Evolutionary conservation across 495 filamentous ascomycete species (phyloP).

Genomic region (Aspergillus funiculosus): DNA sequence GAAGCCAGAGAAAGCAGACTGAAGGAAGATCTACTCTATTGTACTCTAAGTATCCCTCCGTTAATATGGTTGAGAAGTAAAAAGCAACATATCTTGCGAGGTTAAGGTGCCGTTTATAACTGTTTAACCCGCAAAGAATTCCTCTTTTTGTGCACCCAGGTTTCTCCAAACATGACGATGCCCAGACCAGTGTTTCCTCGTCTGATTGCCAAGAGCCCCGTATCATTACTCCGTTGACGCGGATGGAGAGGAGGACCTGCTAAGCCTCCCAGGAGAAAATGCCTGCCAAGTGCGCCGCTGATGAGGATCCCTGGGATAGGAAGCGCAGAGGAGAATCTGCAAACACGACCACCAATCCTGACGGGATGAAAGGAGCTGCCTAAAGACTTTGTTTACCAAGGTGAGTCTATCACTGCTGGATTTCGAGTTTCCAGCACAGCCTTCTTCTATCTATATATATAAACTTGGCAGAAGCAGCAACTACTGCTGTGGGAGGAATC

Average conservation of each 20-base stretch:
- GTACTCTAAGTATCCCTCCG: no score
- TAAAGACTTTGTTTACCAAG: background rate
- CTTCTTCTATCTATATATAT: slow-evolving; percentile 15
- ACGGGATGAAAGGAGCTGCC: slow-evolving; percentile 11
- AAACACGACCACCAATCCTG: slow-evolving; percentile 8
- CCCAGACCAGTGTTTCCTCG: background rate
- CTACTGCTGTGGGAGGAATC: background rate
- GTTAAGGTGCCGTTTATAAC: background rate
- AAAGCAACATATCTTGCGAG: no score
- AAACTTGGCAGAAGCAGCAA: background rate
- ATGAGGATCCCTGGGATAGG: background rate
- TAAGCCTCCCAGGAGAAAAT: slow-evolving; percentile 1
- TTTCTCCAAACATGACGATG: slow-evolving; percentile 1
- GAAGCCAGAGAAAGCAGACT: no score
- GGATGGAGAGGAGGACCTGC: background rate
- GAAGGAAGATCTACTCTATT: no score
- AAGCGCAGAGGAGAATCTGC: background rate
- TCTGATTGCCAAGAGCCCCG: background rate
- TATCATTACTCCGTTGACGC: background rate
- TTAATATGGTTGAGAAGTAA: no score
- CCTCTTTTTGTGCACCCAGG: background rate
- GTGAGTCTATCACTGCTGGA: background rate
- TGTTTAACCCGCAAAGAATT: background rate
- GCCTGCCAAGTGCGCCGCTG: background rate
- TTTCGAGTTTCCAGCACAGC: slow-evolving; percentile 12